Evolutionary conservation across 2,329 filamentous ascomycete genomes (phyloP), one percentile per base, ranked within the genome.

Genomic region (Pestalotiopsis sp.): DNA sequence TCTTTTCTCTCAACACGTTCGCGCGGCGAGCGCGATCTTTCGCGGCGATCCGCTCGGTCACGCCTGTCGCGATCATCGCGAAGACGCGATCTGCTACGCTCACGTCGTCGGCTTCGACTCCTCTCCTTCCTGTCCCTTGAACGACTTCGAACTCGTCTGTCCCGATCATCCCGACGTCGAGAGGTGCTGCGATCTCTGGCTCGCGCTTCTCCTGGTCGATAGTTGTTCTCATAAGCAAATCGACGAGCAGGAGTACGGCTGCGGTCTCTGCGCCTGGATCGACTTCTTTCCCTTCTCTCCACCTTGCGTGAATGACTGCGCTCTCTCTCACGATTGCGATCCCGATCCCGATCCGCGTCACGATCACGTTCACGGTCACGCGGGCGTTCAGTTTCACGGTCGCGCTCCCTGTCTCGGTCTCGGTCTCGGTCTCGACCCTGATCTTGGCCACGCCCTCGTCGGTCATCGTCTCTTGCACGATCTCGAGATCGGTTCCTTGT

Each of bases 1-100:
- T 76, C 76, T 39, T 72, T 75, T 66, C 76, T 74, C 39, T 77
- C 76, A 17, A 73, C 72, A 45, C 75, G 71, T 23, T 74, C 71
- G 25, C 73, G 74, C 65, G 77, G 75, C 4, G 77, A 78, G 52
- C 77, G 75, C 14, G 77, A 77, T n/a, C 76, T 74, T 11, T 76
- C 76, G 2, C 74, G 73, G 27, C 73, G 73, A 62, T 72, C 71
- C 52, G 74, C 72, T 20, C 71, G 73, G 13, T 73, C 76, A 27
- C 75, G 74, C 66, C 71, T 75, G n/a, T 76, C 76, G 20, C 74
- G 73, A 45, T 76, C 76, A 17, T 78, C 76, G 69, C 69, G 72
- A n/a, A 67, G 71, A 41, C 70, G 74, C 57, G 76, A 76, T 65
- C 74, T 75, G 64, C 76, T 77, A 31, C 71, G 73, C 4, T 76